A percentile compares a stretch with the other conserved stretches of the same genome.
These are phyloP conservation scores for Neurospora sp. DNA, from an alignment of 495 filamentous ascomycete genomes.

Conservation along the genomic window DNA sequence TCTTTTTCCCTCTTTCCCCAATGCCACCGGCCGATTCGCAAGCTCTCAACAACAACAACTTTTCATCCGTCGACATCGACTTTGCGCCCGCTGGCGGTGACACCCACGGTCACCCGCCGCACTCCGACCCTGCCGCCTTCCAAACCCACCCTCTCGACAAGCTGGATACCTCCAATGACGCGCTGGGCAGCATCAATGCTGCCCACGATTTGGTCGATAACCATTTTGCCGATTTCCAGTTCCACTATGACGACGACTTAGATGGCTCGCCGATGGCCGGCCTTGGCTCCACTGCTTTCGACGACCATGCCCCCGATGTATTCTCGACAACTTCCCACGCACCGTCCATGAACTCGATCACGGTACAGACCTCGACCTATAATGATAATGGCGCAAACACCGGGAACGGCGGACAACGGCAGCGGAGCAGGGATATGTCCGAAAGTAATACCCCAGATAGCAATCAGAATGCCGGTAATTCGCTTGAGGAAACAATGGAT, in stretches of 20 bases:
- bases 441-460: slow-evolving; percentile 41
- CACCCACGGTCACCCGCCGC: slow-evolving; percentile 12
- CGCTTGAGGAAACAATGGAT: slow-evolving; percentile 41
- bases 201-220: slow-evolving; percentile 23
- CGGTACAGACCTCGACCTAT: slow-evolving; percentile 21
- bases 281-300: slow-evolving; percentile 19
- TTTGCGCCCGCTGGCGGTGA: slow-evolving; percentile 16
- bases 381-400: neutral
- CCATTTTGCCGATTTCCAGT: slow-evolving; percentile 38
- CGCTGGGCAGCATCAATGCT: slow-evolving; percentile 21
- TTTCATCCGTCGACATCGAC: slow-evolving; percentile 17
- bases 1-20: neutral
- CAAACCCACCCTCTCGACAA: slow-evolving; percentile 14
- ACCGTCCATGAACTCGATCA: slow-evolving; percentile 25
- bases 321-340: slow-evolving; percentile 25
- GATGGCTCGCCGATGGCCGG: slow-evolving; percentile 32
- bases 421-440: slow-evolving; percentile 30
- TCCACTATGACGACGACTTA: slow-evolving; percentile 30
- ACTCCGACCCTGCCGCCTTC: slow-evolving; percentile 13
- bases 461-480: slow-evolving; percentile 33
- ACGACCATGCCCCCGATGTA: slow-evolving; percentile 30
- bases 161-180: slow-evolving; percentile 19
- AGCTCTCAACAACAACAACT: slow-evolving; percentile 10
- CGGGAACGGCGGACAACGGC: slow-evolving; percentile 14
- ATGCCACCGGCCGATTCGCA: slow-evolving; percentile 20